These are phyloP conservation scores for Lipomyces orientalis DNA, from an alignment of 805 yeast genomes.

Conservation along the genomic window DNA sequence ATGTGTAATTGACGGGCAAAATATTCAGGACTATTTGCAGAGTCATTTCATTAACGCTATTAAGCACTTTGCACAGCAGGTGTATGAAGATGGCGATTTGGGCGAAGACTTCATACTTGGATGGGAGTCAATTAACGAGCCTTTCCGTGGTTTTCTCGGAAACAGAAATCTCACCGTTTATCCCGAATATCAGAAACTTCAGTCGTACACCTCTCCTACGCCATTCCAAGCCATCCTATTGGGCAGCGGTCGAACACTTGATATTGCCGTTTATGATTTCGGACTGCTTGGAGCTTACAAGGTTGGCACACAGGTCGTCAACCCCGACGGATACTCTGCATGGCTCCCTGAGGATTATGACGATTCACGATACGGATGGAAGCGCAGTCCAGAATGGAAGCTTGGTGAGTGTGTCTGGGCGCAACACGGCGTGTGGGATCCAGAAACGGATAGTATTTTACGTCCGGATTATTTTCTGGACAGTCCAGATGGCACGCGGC, in stretches of 20 bases:
- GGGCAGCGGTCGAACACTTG: conserved; percentile 77
- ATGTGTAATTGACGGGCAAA: conserved; percentile 68
- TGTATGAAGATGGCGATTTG: conserved; percentile 54
- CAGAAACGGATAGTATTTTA: conserved; percentile 48
- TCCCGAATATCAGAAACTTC: conserved; percentile 64
- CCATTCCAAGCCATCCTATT: conserved; percentile 72
- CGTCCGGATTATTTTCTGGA: conserved; percentile 58
- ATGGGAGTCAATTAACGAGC: conserved; percentile 85
- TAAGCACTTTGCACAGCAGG: conserved; percentile 52
- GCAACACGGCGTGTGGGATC: conserved; percentile 77
- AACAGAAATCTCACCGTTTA: conserved; percentile 57
- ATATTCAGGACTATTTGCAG: conserved; percentile 81
- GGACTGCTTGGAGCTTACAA: conserved; percentile 78
- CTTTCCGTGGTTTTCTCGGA: conserved; percentile 77
- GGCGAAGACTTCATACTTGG: conserved; percentile 70
- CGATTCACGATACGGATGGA: conserved; percentile 75
- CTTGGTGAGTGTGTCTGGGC: conserved; percentile 83
- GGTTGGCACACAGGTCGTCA: conserved; percentile 59
- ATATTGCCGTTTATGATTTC: conserved; percentile 72
- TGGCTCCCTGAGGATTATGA: conserved; percentile 66
- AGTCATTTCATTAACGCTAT: conserved; percentile 62
- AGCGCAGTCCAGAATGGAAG: conserved; percentile 66
- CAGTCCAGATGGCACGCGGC: conserved; percentile 49
- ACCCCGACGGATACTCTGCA: conserved; percentile 69
- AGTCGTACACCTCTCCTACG: conserved; percentile 83